Evolutionary conservation across 768 basidiomycete species (phyloP).

Genomic region (Harrya chromipes): DNA sequence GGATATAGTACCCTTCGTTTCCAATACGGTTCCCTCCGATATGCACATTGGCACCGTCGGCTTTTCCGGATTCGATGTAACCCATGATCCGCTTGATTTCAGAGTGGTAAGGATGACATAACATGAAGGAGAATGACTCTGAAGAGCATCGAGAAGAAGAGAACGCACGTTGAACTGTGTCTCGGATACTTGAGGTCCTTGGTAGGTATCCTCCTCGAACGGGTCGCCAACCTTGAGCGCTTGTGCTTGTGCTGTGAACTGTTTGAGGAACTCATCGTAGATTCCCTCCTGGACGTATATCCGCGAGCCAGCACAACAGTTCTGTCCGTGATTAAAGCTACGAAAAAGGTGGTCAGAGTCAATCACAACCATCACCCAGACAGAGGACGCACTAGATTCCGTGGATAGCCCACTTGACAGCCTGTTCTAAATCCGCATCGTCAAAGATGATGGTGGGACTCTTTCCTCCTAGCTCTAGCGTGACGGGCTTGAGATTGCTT

Average conservation of each 20-base stretch:
- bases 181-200: slow-evolving; percentile 80
- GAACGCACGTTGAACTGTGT: slow-evolving; percentile 61
- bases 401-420: slow-evolving; percentile 65
- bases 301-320: slow-evolving; percentile 77
- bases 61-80: slow-evolving; percentile 75
- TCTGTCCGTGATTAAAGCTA: slow-evolving; percentile 75
- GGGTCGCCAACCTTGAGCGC: slow-evolving; percentile 68
- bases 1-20: slow-evolving; percentile 63
- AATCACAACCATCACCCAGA: not conserved
- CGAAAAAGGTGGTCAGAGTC: slow-evolving; percentile 17
- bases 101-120: too few relatives aligned
- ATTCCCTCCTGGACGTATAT: slow-evolving; percentile 77
- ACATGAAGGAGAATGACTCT: not conserved
- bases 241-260: slow-evolving; percentile 53
- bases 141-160: not conserved
- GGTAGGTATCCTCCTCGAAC: slow-evolving; percentile 54
- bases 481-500: slow-evolving; percentile 76
- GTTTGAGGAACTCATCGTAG: slow-evolving; percentile 72
- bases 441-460: slow-evolving; percentile 47
- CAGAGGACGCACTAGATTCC: slow-evolving; percentile 63
- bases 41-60: slow-evolving; percentile 65
- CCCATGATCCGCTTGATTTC: slow-evolving; percentile 59
- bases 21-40: slow-evolving; percentile 62
- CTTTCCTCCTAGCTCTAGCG: slow-evolving; percentile 58
- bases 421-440: slow-evolving; percentile 48